Evolutionary conservation across 2,329 filamentous ascomycete species (phyloP), one percentile per base, ranked within the genome.

Genomic region (Alternaria novae-zelandiae): DNA sequence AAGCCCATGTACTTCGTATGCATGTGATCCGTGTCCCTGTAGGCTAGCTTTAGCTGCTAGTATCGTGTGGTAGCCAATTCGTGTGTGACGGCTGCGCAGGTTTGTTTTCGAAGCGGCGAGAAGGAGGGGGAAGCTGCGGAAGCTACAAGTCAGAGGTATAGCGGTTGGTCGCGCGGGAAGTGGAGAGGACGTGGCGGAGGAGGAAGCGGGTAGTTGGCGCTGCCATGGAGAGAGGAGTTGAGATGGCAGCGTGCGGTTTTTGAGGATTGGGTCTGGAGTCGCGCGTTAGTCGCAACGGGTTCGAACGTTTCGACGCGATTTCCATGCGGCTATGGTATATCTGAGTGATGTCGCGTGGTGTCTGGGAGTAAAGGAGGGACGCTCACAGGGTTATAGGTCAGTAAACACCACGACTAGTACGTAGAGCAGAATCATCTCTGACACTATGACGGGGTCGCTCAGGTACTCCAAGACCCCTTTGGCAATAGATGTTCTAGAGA

Each of bases 371-470:
- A 46, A 20, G 21, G 11, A 32, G 49, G 11, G 13, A 32, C 21
- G 58, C 72, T 68, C 69, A 74, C 73, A 30, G 7, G 73, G 70
- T 62, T 77, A 69, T 11, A 77, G 51, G 58, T 74, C 75, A 20
- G 69, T 70, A 62, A 74, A 74, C 12, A 77, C 53, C 1, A 77
- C 59, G 15, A 73, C 74, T 8, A 68, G 72, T 71, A 70, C 75
- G 55, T 65, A 45, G 10, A 72, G 71, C 8, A 77, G 59, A 10
- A 61, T 62, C 10, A 68, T 75, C 32, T 72, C 72, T 36, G 75
- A 69, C 20, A 21, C 49, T 20, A 53, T 53, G 5, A n/a, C 2
- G 11, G 3, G 21, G 20, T 20, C 21, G 28, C 15, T 8, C 5
- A 53, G 6, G 6, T 21, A 25, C 9, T 53, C 36, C 3, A 2